A percentile compares a stretch with the other conserved stretches of the same genome.
These are phyloP conservation scores for Choanephora cucurbitarum DNA, from an alignment of 371 early-diverging fungal genomes.

Conservation along the genomic window DNA sequence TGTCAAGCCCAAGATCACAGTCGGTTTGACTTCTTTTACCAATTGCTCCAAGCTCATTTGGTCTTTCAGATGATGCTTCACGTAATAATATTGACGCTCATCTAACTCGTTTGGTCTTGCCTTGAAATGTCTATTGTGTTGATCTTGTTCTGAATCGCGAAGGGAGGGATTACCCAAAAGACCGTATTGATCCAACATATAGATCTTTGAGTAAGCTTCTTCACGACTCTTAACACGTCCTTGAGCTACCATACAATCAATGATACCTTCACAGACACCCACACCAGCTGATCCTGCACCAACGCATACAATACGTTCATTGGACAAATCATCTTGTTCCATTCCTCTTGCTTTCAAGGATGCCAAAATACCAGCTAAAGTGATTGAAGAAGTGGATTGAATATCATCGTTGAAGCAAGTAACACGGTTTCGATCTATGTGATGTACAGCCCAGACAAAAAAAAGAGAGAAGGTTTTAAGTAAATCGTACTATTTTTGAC, in stretches of 20 bases:
- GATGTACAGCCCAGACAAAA: background rate
- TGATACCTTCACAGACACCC: slow-evolving; percentile 68
- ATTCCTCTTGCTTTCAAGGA: slow-evolving; percentile 57
- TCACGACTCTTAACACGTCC: slow-evolving; percentile 58
- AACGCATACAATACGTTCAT: slow-evolving; percentile 62
- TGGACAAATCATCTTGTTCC: slow-evolving; percentile 39
- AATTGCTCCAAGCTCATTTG: slow-evolving; percentile 56
- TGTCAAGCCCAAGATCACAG: slow-evolving; percentile 64
- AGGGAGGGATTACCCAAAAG: slow-evolving; percentile 51
- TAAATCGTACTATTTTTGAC: too few species aligned
- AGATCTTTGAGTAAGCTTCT: slow-evolving; percentile 60
- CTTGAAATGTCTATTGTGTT: slow-evolving; percentile 1
- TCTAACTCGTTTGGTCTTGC: slow-evolving; percentile 34
- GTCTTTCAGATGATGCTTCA: slow-evolving; percentile 56
- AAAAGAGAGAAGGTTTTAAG: slow-evolving; percentile 43
- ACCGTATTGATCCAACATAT: slow-evolving; percentile 63
- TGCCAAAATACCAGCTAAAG: slow-evolving; percentile 65
- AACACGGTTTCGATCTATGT: slow-evolving; percentile 53
- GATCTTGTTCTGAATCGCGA: slow-evolving; percentile 17
- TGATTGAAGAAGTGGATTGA: slow-evolving; percentile 66
- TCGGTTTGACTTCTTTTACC: slow-evolving; percentile 62
- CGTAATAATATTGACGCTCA: slow-evolving; percentile 55
- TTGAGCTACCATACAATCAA: slow-evolving; percentile 65
- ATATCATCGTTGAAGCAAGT: slow-evolving; percentile 76
- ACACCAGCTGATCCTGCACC: slow-evolving; percentile 75